Conservation (phyloP, 495 filamentous ascomycete genomes). For the Echria macrotheca region DNA sequence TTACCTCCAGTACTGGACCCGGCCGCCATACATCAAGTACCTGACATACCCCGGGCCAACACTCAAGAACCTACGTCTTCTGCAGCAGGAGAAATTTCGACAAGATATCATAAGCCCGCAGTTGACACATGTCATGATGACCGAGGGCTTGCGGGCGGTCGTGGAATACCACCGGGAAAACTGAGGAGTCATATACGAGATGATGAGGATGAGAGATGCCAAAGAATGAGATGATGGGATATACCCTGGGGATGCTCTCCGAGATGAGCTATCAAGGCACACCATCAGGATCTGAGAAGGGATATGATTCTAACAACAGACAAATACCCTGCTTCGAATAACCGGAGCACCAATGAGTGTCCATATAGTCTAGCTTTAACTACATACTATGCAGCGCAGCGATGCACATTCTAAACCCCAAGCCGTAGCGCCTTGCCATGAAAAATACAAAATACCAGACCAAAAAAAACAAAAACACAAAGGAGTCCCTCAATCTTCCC, state of each 20-base stretch:
- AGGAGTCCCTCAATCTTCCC: constrained; percentile 42
- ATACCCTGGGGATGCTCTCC: neutral
- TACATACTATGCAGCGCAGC: no score
- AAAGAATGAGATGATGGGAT: neutral
- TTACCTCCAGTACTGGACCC: constrained; percentile 81
- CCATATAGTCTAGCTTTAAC: no score
- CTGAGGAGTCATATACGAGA: no score
- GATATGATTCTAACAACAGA: no score
- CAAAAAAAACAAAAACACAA: neutral
- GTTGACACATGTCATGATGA: constrained; percentile 56
- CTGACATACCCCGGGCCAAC: constrained; percentile 77
- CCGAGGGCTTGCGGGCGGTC: constrained; percentile 48
- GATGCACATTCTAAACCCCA: neutral
- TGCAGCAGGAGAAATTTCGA: constrained; percentile 79
- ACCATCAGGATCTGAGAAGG: no score
- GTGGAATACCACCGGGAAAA: constrained; percentile 42
- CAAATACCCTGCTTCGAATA: no score
- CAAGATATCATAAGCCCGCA: constrained; percentile 74
- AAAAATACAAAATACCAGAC: constrained; percentile 1
- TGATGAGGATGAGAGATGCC: neutral
- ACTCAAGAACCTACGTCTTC: constrained; percentile 71
- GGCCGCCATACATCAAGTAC: constrained; percentile 77
- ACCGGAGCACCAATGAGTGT: no score
- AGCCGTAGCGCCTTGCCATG: constrained; percentile 23
- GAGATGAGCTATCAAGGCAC: no score